Conservation (phyloP, 108 stramenopile species). For the Nitzschia sp. region DNA sequence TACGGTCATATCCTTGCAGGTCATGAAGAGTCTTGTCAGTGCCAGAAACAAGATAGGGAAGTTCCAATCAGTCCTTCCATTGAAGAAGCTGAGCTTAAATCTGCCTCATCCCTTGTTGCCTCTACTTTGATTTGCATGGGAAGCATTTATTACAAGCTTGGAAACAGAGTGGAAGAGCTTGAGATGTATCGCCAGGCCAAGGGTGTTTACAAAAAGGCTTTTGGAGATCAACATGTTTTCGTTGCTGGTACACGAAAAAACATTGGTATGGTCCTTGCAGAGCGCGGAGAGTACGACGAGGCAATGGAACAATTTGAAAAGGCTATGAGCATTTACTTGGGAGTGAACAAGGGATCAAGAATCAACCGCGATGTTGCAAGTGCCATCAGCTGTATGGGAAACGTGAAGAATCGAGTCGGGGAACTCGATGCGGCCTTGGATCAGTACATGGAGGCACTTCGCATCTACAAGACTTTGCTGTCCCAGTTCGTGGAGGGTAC, state of each 20-base stretch:
- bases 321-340: conserved; percentile 59
- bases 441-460: conserved; percentile 64
- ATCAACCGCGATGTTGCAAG: conserved; percentile 78
- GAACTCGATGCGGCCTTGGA: conserved; percentile 70
- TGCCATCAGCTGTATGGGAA: conserved; percentile 80
- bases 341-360: conserved; percentile 38
- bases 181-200: conserved; percentile 67
- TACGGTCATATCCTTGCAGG: conserved; percentile 50
- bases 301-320: conserved; percentile 67
- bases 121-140: conserved; percentile 77
- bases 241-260: conserved; percentile 81
- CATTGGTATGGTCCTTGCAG: conserved; percentile 82
- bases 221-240: conserved; percentile 65
- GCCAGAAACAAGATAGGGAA: neutral
- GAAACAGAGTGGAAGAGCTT: conserved; percentile 66
- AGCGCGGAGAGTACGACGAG: conserved; percentile 66
- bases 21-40: conserved; percentile 34
- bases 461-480: conserved; percentile 58
- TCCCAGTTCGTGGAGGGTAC: neutral
- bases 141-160: conserved; percentile 73
- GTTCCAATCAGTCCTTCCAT: neutral
- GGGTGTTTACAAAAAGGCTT: conserved; percentile 50
- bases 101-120: conserved; percentile 46
- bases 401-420: conserved; percentile 72
- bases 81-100: conserved; percentile 12